Base-by-base conservation (phyloP, 2,329 filamentous ascomycete species). In the Colletotrichum simmondsii region DNA sequence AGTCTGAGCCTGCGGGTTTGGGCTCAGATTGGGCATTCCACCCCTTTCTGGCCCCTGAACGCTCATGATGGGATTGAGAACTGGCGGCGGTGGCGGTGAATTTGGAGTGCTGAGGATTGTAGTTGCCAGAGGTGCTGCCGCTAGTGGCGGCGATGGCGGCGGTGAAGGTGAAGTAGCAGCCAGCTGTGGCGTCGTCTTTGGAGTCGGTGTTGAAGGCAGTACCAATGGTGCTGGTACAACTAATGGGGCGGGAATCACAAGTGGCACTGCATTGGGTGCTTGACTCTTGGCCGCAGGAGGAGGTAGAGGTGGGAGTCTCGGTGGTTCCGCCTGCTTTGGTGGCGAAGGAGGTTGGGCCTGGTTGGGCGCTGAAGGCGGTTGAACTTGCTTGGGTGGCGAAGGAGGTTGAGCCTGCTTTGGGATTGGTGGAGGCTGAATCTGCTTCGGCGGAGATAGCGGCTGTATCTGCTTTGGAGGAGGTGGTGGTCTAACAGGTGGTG, bases 161-260 rank as follows among this genome's bases (percentile, higher is more conserved):
- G 42, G 52, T 42, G 69, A 65, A 53, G 69, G 52, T 16, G 58
- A 53, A 3, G 65, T 30, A 68, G 69, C 53, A 24, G 69, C 42
- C 26, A 35, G 11, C 30, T 57, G 56, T 7, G 65, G 35, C 7
- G 26, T 57, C 14, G 19, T 58, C 5, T 61, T 52, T n/a, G 63
- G 26, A 11, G 57, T 61, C 8, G 12, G n/a, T 28, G 22, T 26
- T 19, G 26, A 49, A 16, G 22, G 16, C 7, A 28, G 24, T 24
- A 37, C 7, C 5, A 14, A 16, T 2, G 30, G 37, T 16, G 30
- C 24, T n/a, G 26, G 10, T 19, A 7, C 14, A 26, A 26, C 65
- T 42, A 42, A 22, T 6, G 65, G 42, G 16, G 16, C n/a, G 19
- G 37, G 59, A 14, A 22, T 62, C 26, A n/a, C 24, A 61, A 49